Conservation (phyloP, 768 basidiomycete genomes). For the Lyophyllum shimeji region DNA sequence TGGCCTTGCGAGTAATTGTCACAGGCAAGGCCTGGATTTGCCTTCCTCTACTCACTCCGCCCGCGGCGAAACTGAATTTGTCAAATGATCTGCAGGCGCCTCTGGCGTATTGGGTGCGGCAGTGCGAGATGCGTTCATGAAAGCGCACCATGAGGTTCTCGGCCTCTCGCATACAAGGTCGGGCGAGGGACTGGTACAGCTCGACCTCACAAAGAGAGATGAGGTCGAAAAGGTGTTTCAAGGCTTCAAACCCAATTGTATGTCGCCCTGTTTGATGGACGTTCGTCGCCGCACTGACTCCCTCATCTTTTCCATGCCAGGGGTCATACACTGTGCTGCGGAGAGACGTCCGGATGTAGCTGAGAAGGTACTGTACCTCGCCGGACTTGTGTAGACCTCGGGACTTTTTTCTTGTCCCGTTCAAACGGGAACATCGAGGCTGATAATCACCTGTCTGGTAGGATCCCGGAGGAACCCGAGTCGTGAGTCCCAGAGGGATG, state of each 20-base stretch:
- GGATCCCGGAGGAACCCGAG: slow-evolving; percentile 68
- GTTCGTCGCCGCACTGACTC: neutral
- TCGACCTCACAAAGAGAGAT: slow-evolving; percentile 66
- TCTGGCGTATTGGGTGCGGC: slow-evolving; percentile 90
- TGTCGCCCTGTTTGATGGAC: slow-evolving; percentile 25
- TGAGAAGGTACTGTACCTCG: slow-evolving; percentile 61
- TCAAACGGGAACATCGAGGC: neutral
- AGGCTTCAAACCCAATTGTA: slow-evolving; percentile 69
- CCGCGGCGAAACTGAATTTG: neutral
- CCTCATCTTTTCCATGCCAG: slow-evolving; percentile 31
- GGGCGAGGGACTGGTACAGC: slow-evolving; percentile 45
- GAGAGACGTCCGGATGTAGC: slow-evolving; percentile 92
- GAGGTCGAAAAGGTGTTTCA: slow-evolving; percentile 56
- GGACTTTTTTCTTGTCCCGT: neutral
- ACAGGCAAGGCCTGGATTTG: slow-evolving; percentile 45
- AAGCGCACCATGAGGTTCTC: slow-evolving; percentile 42
- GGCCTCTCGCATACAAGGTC: slow-evolving; percentile 76
- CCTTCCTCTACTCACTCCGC: neutral
- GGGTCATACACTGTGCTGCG: slow-evolving; percentile 94
- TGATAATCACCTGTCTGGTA: slow-evolving; percentile 22
- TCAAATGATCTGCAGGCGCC: slow-evolving; percentile 59
- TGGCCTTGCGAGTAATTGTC: slow-evolving; percentile 50
- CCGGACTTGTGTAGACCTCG: neutral
- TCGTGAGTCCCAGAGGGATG: slow-evolving; percentile 41
- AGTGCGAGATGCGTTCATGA: slow-evolving; percentile 65